Base-by-base conservation (phyloP, 2,329 filamentous ascomycete species). In the Daldinia sp. region DNA sequence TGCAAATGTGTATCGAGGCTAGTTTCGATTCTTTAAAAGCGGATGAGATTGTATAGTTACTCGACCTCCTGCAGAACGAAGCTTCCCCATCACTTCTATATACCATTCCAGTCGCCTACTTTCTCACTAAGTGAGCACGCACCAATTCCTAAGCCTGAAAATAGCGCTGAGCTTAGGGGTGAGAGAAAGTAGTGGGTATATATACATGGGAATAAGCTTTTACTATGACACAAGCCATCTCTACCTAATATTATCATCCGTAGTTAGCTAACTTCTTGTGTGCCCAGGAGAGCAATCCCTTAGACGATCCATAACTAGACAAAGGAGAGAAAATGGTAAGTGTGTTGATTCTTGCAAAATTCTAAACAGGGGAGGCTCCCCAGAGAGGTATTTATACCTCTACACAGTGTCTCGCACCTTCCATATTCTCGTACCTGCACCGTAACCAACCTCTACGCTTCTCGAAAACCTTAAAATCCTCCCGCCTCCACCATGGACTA, bases 1-100 rank as follows among this genome's bases (percentile, higher is more conserved):
- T 71, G 32, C 66, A 63, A 30, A 67, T 61, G 43, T 49, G 69
- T 7, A 65, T 61, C 27, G 61, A 70, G n/a, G 64, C 60, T 5
- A 59, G 55, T 25, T 61, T 70, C 50, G 57, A 50, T 34, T 17
- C 7, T 23, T 1, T 8, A 23, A 25, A 13, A 25, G 6, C 11
- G 7, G 23, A 32, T 10, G 32, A 53, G 51, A 34, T 0, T 6
- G 11, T n/a, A 35, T 15, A 11, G 8, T 21, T n/a, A n/a, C n/a
- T n/a, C n/a, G n/a, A n/a, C 21, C 5, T 6, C 15, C 35, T 2
- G 17, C n/a, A 27, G 64, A n/a, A 30, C 64, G 17, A 27, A 51
- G 23, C 23, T 70, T 19, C 59, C 51, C 1, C 54, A 67, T 27
- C 30, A 30, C 2, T 68, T 68, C 34, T 71, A 62, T 11, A 58